Evolutionary conservation across 768 basidiomycete species (phyloP).

Genomic region (Botryobasidium botryosum): DNA sequence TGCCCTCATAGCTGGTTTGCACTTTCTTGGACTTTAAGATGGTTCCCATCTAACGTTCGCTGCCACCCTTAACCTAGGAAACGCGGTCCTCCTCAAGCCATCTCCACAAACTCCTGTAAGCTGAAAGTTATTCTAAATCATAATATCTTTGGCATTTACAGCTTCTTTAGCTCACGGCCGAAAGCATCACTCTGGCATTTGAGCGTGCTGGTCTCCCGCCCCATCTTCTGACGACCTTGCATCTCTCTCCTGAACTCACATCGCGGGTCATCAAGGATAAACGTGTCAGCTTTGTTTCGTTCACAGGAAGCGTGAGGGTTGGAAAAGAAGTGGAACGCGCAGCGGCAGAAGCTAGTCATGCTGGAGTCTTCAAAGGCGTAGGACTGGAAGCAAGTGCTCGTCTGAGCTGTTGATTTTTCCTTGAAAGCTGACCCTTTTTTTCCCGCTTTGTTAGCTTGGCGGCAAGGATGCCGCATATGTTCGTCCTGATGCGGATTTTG

Average conservation of each 20-base stretch:
- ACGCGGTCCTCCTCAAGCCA: conserved; percentile 83
- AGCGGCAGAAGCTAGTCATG: conserved; percentile 33
- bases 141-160: not conserved
- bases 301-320: conserved; percentile 76
- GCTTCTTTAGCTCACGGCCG: conserved; percentile 40
- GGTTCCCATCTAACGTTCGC: not conserved
- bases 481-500: conserved; percentile 65
- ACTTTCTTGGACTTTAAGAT: not conserved
- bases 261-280: conserved; percentile 45
- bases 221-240: conserved; percentile 56
- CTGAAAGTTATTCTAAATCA: not conserved
- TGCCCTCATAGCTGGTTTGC: conserved; percentile 53
- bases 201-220: conserved; percentile 62
- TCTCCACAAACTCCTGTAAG: conserved; percentile 78
- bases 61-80: no score
- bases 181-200: conserved; percentile 56
- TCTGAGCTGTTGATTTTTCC: not conserved
- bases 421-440: not conserved
- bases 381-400: conserved; percentile 47
- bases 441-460: conserved; percentile 43
- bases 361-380: conserved; percentile 67
- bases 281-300: conserved; percentile 63
- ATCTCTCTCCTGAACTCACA: conserved; percentile 48
- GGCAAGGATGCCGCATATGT: conserved; percentile 99
- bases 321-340: conserved; percentile 59